phyloP scores from a whole-genome alignment of 2,329 filamentous ascomycete species.

The Ophioceras dolichostomum region DNA sequence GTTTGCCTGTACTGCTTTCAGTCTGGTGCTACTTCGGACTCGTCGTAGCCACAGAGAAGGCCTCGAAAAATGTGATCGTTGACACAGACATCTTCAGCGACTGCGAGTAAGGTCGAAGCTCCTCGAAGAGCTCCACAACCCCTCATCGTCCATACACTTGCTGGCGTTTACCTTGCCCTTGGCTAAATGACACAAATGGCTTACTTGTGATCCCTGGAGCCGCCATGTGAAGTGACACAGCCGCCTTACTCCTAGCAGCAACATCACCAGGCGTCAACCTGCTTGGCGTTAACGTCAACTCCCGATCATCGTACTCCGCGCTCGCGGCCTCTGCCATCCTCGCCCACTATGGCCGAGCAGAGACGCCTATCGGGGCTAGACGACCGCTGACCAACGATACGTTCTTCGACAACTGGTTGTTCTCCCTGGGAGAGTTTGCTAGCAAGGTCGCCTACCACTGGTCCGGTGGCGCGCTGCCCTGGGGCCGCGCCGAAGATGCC shows the following conservation, averaged over 20 bases:
- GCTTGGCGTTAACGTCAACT: conserved; percentile 27
- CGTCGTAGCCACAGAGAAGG: too few species aligned
- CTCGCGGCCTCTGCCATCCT: conserved; percentile 26
- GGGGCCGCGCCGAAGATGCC: conserved; percentile 20
- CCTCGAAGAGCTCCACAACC: too few species aligned
- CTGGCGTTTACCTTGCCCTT: too few species aligned
- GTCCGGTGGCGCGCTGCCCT: conserved; percentile 21
- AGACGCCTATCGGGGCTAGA: conserved; percentile 23
- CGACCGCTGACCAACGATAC: conserved; percentile 26
- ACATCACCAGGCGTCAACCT: conserved; percentile 23
- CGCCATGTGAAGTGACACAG: conserved; percentile 20
- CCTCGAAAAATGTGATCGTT: conserved; percentile 26
- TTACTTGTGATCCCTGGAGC: too few species aligned
- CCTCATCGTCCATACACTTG: too few species aligned
- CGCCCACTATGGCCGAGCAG: conserved; percentile 23
- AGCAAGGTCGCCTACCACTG: conserved; percentile 32
- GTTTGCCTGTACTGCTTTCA: too few species aligned
- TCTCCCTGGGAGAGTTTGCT: conserved; percentile 27
- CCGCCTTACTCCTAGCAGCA: conserved; percentile 26
- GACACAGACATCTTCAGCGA: conserved; percentile 35
- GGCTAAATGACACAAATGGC: too few species aligned
- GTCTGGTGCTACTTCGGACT: too few species aligned
- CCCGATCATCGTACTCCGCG: conserved; percentile 26
- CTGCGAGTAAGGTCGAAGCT: conserved; percentile 1
- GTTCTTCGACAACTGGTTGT: conserved; percentile 28